Base-by-base conservation (phyloP, 441 rosid species). In the Breynia disticha region DNA sequence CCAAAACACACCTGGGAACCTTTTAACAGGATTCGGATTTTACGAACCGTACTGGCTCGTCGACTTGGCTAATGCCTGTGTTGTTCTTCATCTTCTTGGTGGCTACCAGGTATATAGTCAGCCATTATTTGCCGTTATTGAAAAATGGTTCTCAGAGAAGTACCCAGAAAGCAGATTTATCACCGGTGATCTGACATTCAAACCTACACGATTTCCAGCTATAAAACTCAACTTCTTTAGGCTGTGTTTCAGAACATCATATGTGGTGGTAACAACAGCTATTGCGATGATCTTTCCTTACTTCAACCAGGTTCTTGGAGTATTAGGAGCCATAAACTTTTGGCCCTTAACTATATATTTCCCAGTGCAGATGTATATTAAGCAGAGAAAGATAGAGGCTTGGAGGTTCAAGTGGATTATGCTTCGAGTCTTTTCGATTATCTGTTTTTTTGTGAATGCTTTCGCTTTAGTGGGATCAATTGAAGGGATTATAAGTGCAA, bases 91-190 rank as follows among this genome's bases (percentile, higher is more conserved):
- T 60, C 62, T 80, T n/a, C 22, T 71, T 5, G 86, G 86, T 55
- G 80, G 79, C n/a, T 80, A 76, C 57, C 85, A 79, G 82, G 59
- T 77, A 44, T 74, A 19, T 39, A 56, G 70, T 43, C 82, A 79
- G 61, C 77, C 82, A 2, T 35, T 79, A 10, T 79, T 74, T 16
- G 78, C 68, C 5, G 59, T 44, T 19, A 46, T 48, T 2, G 82
- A 79, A 48, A 70, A 62, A 48, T 79, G 85, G 80, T 10, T 67
- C 12, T 37, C 55, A 1, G 46, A 15, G 16, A 73, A 55, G 32
- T 71, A 44, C 53, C 77, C 81, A 3, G 11, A 61, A 51, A 67
- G 48, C 58, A 19, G 67, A 39, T 64, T 77, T 44, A 39, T 75
- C 13, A 64, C 55, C 18, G 42, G 47, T 0, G 46, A 24, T 32